Evolutionary conservation across 768 basidiomycete genomes (phyloP), one percentile per base, ranked within the genome.

Genomic region (Naganishia onofrii): DNA sequence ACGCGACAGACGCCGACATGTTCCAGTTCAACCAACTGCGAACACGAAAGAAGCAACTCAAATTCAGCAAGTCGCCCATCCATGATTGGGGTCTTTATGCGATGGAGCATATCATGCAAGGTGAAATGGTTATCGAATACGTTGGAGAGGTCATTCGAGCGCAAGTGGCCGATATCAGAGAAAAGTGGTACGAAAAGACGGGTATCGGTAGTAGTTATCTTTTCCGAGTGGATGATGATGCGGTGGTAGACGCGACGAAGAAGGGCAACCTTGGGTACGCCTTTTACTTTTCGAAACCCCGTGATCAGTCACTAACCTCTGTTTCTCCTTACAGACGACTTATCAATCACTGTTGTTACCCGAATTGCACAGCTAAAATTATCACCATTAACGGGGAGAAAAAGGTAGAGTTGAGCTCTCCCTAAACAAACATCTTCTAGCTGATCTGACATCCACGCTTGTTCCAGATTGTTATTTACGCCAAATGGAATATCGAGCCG

Each of bases 111-210:
- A 97, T 99, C 74, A 87, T 90, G 7, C 84, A 86, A 44, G 93
- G 93, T 4, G 96, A 99, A 83, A 97, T 99, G 93, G 95, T 99
- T 34, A 97, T 98, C 81, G 96, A 99, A 83, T 99, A 99, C 77
- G 96, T 99, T 8, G 96, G 96, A 23, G 96, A 99, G 85, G 86
- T 97, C 72, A 93, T 97, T 73, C 86, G 96, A 12, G 92, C 93
- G 53, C 90, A 91, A 76, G 92, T 97, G 13, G 96, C 96, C 31
- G 96, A 98, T 75, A 92, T 93, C 80, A 86, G 96, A 58, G 96
- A 99, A 84, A 95, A 96, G 84, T 87, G 88, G 74, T 99, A 99
- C 79, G 92, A 97, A 83, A 86, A 93, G 66, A 92, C 93, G 78
- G 96, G 96, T 1, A 99, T 99, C 72, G 96, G 96, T 19, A 94